Evolutionary conservation across 352 stramenopile species (phyloP), one percentile per base, ranked within the genome.

Genomic region (Pythium rhizo-oryzae): DNA sequence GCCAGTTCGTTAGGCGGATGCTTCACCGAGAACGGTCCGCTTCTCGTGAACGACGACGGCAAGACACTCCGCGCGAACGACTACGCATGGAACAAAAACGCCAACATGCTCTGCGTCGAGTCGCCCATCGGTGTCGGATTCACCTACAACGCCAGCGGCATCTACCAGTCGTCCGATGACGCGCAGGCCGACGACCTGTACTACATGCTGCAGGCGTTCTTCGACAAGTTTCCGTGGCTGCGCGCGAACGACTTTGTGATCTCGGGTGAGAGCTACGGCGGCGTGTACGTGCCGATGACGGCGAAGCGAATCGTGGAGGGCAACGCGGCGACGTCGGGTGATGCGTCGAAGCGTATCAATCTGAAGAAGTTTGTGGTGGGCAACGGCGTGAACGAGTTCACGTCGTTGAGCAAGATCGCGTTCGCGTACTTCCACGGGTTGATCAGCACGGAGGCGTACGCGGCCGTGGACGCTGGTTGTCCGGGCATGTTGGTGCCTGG

Each of bases 311-410:
- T 92, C 57, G 67, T 92, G 13, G 72, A 85, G 62, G 75, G 82
- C 56, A 87, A 87, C 53, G 41, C 12, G 44, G 65, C 57, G 11
- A 59, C 63, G 19, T 59, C 74, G 13, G 47, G 56, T 8, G 57
- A 67, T 16, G 11, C 15, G 37, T 43, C 11, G 37, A 43, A 18
- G 37, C 65, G 56, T 12, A 86, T 96, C 65, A 85, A 91, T 28
- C 70, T 98, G 23, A 91, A 89, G 69, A 96, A 96, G 61, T 96
- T 97, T 60, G 91, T 94, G 13, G 89, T 98, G 49, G 79, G 81
- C 44, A 86, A 89, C 37, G 84, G 83, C 47, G 77, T 89, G 43
- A 90, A 91, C 70, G 84, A 91, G 62, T 89, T 79, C 47, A 56
- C 72, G 37, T 74, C 74, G 28, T 70, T 91, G 8, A 88, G 85